These are phyloP conservation scores for Pseudogymnoascus sp. DNA, from an alignment of 2,329 filamentous ascomycete species.

Conservation along the genomic window DNA sequence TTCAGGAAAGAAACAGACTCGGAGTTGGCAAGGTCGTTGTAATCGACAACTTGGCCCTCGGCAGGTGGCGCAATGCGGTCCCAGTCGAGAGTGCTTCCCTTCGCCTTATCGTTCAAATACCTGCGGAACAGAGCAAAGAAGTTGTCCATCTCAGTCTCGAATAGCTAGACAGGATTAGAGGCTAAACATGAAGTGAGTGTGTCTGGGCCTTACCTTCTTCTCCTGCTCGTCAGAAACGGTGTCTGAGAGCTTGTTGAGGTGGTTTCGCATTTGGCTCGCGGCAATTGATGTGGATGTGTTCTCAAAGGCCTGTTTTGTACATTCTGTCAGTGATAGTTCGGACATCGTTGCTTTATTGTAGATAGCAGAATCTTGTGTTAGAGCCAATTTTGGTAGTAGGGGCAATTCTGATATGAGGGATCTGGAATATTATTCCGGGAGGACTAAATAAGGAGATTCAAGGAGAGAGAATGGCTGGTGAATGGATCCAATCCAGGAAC, in stretches of 20 bases:
- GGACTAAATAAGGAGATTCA: background rate
- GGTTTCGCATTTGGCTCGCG: constrained; percentile 98
- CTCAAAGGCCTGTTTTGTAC: constrained; percentile 72
- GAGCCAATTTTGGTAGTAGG: background rate
- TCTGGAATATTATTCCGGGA: background rate
- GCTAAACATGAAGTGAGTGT: background rate
- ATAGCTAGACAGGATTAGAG: constrained; percentile 51
- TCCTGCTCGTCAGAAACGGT: constrained; percentile 72
- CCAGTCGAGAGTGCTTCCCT: constrained; percentile 93
- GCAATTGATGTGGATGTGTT: constrained; percentile 98
- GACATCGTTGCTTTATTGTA: constrained; percentile 4
- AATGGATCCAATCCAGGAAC: background rate
- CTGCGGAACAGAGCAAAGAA: constrained; percentile 98
- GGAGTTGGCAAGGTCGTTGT: constrained; percentile 79
- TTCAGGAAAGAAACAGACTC: constrained; percentile 90
- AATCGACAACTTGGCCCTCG: constrained; percentile 88
- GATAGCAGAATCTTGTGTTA: constrained; percentile 7
- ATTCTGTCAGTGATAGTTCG: constrained; percentile 14
- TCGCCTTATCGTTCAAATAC: constrained; percentile 98
- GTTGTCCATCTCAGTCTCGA: constrained; percentile 99
- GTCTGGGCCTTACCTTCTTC: constrained; percentile 60
- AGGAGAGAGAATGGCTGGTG: background rate
- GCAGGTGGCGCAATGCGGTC: constrained; percentile 92
- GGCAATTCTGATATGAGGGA: background rate
- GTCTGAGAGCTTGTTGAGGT: constrained; percentile 85